Evolutionary conservation across 2,329 filamentous ascomycete genomes (phyloP).

Genomic region (Ceratocystis lukuohia): DNA sequence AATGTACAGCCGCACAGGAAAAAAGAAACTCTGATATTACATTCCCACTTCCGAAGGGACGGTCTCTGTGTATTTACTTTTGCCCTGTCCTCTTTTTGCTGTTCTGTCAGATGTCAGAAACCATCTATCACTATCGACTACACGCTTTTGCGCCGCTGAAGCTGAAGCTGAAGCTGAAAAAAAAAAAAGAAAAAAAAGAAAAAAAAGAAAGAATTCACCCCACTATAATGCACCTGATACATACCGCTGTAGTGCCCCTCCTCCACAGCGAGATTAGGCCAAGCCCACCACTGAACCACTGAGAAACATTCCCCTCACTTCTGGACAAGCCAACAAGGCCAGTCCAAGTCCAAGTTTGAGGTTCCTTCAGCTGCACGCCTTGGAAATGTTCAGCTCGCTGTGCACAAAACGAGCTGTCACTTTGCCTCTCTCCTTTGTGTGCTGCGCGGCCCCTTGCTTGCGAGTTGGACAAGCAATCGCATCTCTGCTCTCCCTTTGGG

Average conservation of each 20-base stretch:
- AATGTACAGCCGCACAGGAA: background rate
- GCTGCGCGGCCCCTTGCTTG: background rate
- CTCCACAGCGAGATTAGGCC: background rate
- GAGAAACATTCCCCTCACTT: too few relatives aligned
- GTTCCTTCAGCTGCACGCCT: background rate
- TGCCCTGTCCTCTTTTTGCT: too few relatives aligned
- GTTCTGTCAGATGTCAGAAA: constrained; percentile 5
- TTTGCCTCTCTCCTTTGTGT: background rate
- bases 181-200: background rate
- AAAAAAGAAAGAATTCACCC: background rate
- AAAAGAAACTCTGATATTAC: background rate
- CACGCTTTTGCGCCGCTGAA: background rate
- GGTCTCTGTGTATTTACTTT: too few relatives aligned
- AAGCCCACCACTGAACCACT: too few relatives aligned
- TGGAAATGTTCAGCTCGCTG: background rate
- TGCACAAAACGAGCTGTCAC: constrained; percentile 3
- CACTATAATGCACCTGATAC: background rate
- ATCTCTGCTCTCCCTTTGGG: background rate
- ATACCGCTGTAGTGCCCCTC: background rate
- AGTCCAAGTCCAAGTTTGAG: background rate
- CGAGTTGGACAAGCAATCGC: background rate
- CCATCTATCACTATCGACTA: background rate
- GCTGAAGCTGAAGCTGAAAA: background rate
- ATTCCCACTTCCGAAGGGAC: background rate
- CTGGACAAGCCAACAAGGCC: background rate